Base-by-base conservation (phyloP, 1,284 basidiomycete species). In the Takashimella tepidaria region DNA sequence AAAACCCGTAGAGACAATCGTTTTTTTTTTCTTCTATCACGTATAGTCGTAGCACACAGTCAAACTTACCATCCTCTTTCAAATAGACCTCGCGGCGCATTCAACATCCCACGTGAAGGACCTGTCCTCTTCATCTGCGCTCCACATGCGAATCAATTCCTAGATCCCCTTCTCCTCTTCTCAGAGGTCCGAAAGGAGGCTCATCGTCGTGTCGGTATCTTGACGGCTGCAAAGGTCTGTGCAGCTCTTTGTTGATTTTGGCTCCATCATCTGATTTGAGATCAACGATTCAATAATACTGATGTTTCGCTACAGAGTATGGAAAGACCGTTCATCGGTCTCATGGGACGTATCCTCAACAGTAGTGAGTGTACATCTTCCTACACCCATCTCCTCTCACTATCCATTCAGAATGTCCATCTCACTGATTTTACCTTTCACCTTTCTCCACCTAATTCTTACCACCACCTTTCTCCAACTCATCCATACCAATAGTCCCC, bases 91-190 rank as follows among this genome's bases (percentile, higher is more conserved):
- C 82, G 96, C 73, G 92, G 96, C 49, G 88, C 93, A 41, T 97
- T 89, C 81, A 89, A 97, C 68, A 92, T 99, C 50, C 96, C 96
- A 31, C 81, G 81, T 56, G 83, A 90, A 59, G 96, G 92, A 0
- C 90, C 96, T 5, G 84, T 98, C 61, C 92, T 99, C 68, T 97
- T 99, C 76, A 95, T 96, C 49, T 92, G 83, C 47, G 96, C 92
- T 12, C 96, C 96, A 19, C 96, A 99, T 76, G 87, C 89, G 70
- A 99, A 98, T 74, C 76, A 98, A 89, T 98, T 99, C 75, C 83
- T 98, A 51, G 96, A 99, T 70, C 93, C 96, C 6, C 77, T 98
- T 45, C 80, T 98, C 44, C 79, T 99, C 45, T 86, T 84, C 57
- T 83, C 90, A 49, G 90, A 98, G 76, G 92, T 93, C 8, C 82